Evolutionary conservation across 192 early-diverging fungal genomes (phyloP), one percentile per base, ranked within the genome.

Genomic region (Umbelopsis sp.): DNA sequence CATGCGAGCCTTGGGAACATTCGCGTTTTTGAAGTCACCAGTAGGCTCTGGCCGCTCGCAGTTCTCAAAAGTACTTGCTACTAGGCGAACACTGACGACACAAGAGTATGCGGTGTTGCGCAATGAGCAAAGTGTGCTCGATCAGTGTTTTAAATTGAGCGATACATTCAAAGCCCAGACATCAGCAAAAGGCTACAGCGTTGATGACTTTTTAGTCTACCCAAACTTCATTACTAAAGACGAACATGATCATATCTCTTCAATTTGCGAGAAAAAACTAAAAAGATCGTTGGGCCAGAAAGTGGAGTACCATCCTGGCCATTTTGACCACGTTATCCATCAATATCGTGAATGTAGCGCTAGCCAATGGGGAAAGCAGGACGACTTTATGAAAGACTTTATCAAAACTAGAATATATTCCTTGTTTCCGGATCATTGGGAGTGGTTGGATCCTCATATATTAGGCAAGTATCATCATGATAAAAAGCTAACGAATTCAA

Each of bases 371-470:
- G 72, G 72, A 13, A 73, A 69, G 50, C 68, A 78, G 6, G 68
- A 67, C 20, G 86, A 83, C 11, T 82, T 77, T 7, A 70, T 82
- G 35, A 81, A 84, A 1, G 73, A 78, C 46, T 74, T 84, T 25
- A 80, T 92, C 46, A 74, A 90, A 25, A 76, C 87, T 7, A 84
- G 87, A 25, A 82, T 91, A 33, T 85, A 83, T 77, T 70, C 74
- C 12, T 69, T 86, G 64, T 86, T 92, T 45, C 86, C 91, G 1
- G 41, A 69, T 3, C 35, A 74, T 11, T 80, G 81, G 68, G 76
- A 83, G 20, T 95, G 92, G 92, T 72, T 92, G 15, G 82, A 89
- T 12, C 89, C 90, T 12, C 94, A 95, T 73, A 88, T 95, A 41
- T 78, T 95, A 64, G 73, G 73, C 69, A 68, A 13, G 49, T 8